Base-by-base conservation (phyloP, 2,329 filamentous ascomycete genomes). In the Akanthomyces dipterigenus region DNA sequence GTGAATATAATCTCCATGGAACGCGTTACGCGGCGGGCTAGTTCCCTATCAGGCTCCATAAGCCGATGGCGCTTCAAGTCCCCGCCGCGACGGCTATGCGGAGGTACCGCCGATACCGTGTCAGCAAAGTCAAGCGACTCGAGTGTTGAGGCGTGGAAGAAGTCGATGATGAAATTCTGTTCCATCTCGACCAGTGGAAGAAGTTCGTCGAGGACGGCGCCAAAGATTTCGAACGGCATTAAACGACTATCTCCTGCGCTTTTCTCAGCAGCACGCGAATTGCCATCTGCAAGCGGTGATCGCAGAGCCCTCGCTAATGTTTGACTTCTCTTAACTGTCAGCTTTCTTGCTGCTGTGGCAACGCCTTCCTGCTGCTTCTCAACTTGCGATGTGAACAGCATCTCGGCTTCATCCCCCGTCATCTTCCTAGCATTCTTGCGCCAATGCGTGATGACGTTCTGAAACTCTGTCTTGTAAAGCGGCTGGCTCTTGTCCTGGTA, bases 121-220 rank as follows among this genome's bases (percentile, higher is more conserved):
- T 98, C 95, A 1, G 89, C 82, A 70, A 97, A 98, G 70, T 97
- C 93, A 18, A 84, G 76, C 40, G 86, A 88, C 68, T 92, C 88
- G 31, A 93, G 80, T 2, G 91, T 96, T n/a, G 89, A 90, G 28
- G 95, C 86, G 68, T 98, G 93, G 82, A 98, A 98, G 73, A 97
- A 95, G 67, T 96, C 91, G n/a, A 96, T 87, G 54, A 97, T 81
- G 71, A 98, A 99, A 71, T 97, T 98, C 72, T 99, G 93, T 75
- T 99, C 95, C 72, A 93, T 93, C 67, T 91, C 88, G 62, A 97
- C 87, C 61, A 96, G 81, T 6, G 89, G 90, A 49, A 93, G 77
- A 65, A 95, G 84, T 68, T 97, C 91, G 62, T 95, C 89, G 64
- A 97, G 76, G 14, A 91, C 86, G 42, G 87, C 87, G 0, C 85